Evolutionary conservation across 2,329 filamentous ascomycete genomes (phyloP).

Genomic region (Fusarium annulatum): DNA sequence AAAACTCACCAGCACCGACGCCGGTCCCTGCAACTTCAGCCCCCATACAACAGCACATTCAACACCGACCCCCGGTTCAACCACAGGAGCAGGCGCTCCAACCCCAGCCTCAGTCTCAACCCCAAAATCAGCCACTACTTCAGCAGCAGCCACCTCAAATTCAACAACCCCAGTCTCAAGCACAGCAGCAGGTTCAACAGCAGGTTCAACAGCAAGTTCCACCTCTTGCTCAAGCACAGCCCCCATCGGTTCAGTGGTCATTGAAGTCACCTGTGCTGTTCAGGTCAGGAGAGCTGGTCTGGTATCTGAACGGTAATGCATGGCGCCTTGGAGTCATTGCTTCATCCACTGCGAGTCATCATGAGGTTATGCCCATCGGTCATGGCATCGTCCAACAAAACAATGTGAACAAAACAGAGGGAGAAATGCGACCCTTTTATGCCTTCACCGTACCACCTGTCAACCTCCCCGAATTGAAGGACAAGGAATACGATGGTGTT

Average conservation of each 20-base stretch:
- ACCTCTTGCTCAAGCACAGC: slow-evolving; percentile 29
- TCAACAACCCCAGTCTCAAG: slow-evolving; percentile 14
- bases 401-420: slow-evolving; percentile 53
- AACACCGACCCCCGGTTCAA: slow-evolving; percentile 19
- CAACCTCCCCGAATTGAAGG: slow-evolving; percentile 52
- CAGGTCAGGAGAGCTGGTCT: slow-evolving; percentile 61
- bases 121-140: slow-evolving; percentile 17
- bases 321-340: slow-evolving; percentile 62
- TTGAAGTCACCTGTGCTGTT: slow-evolving; percentile 55
- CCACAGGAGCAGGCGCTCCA: slow-evolving; percentile 20
- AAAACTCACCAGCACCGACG: slow-evolving; percentile 33
- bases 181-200: slow-evolving; percentile 33
- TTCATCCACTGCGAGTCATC: slow-evolving; percentile 45
- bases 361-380: slow-evolving; percentile 56
- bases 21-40: slow-evolving; percentile 21
- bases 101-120: slow-evolving; percentile 27
- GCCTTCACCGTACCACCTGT: slow-evolving; percentile 63
- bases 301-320: slow-evolving; percentile 59
- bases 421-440: slow-evolving; percentile 61
- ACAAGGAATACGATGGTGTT: slow-evolving; percentile 55
- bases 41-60: slow-evolving; percentile 21
- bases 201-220: slow-evolving; percentile 42
- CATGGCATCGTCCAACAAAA: slow-evolving; percentile 53
- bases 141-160: slow-evolving; percentile 19
- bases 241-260: slow-evolving; percentile 45